Evolutionary conservation across 2,329 filamentous ascomycete genomes (phyloP).

Genomic region (Alternaria sp.): DNA sequence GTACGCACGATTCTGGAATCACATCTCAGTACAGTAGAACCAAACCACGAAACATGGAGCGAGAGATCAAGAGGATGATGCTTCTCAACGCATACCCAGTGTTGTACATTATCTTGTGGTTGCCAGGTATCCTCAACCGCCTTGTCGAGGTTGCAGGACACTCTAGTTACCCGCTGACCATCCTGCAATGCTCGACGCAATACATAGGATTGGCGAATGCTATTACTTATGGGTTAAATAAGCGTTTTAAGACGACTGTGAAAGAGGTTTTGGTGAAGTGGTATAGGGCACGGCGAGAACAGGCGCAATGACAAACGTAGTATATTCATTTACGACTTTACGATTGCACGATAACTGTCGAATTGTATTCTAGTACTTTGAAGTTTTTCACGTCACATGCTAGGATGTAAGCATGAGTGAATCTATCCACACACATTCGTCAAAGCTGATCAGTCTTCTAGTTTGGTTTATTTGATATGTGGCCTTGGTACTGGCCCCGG

Average conservation of each 20-base stretch:
- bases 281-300: not conserved
- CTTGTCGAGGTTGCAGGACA: conserved; percentile 30
- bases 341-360: too few species aligned
- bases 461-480: too few species aligned
- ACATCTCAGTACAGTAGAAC: not conserved
- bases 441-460: too few species aligned
- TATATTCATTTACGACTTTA: too few species aligned
- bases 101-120: conserved; percentile 47
- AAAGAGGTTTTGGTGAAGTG: not conserved
- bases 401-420: too few species aligned
- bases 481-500: too few species aligned
- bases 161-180: conserved; percentile 10
- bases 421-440: too few species aligned
- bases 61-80: conserved; percentile 41
- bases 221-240: conserved; percentile 30
- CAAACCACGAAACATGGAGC: conserved; percentile 17
- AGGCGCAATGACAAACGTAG: too few species aligned
- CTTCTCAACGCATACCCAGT: conserved; percentile 48
- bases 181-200: conserved; percentile 33
- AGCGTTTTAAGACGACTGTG: conserved; percentile 18
- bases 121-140: conserved; percentile 43
- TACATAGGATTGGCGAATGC: conserved; percentile 37
- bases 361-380: too few species aligned
- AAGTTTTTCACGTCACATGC: too few species aligned
- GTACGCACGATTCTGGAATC: not conserved